These are phyloP conservation scores for Agrocybe praecox DNA, from an alignment of 768 basidiomycete species.

Conservation along the genomic window DNA sequence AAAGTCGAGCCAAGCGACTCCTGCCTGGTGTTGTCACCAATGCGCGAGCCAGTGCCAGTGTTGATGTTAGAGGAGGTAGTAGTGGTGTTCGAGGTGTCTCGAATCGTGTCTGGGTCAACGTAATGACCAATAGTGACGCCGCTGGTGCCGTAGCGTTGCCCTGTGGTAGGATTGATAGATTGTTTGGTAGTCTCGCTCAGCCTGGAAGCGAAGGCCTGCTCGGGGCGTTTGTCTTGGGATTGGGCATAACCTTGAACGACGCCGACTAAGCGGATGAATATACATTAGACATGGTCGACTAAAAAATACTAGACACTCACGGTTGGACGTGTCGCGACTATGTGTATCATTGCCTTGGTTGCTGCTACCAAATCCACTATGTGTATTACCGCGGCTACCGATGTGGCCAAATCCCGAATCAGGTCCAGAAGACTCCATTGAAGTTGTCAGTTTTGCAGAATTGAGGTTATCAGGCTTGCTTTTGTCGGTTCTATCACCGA, in stretches of 20 bases:
- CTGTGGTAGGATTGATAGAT: neutral
- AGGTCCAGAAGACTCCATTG: neutral
- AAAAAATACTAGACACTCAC: neutral
- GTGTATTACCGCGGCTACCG: neutral
- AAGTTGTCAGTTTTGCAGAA: neutral
- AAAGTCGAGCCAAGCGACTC: neutral
- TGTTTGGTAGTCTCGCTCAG: neutral
- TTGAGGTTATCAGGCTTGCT: neutral
- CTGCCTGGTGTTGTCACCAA: neutral
- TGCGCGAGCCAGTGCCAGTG: too few species aligned
- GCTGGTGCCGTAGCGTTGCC: neutral
- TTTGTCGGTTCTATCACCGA: too few species aligned
- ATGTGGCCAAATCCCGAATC: neutral
- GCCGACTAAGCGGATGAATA: neutral
- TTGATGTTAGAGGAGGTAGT: neutral
- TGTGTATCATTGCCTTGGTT: neutral
- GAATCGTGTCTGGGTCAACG: neutral
- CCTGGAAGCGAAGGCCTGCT: neutral
- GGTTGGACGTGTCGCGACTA: constrained; percentile 1
- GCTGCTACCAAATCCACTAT: constrained; percentile 2
- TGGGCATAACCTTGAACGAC: neutral
- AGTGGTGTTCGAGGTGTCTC: neutral
- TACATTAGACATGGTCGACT: neutral
- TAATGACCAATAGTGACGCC: neutral
- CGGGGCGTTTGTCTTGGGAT: neutral